phyloP scores from a whole-genome alignment of 1,284 basidiomycete genomes.

The Cryptococcus sp. region DNA sequence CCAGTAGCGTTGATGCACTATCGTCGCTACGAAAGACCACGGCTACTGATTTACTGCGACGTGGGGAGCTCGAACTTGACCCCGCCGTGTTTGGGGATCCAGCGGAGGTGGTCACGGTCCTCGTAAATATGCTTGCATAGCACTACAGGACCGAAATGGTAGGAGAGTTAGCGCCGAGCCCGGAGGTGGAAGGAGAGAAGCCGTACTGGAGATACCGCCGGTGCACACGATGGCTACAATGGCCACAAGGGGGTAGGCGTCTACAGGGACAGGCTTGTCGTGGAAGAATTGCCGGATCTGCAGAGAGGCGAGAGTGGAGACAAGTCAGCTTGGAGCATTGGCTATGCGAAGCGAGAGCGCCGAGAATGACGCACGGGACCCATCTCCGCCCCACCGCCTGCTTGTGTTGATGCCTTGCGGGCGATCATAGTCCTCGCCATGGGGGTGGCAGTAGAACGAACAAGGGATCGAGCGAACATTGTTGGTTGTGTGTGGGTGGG shows the following conservation, averaged over 20 bases:
- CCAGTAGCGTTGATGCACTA: neutral
- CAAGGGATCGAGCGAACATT: conserved; percentile 16
- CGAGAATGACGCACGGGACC: neutral
- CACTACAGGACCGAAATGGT: conserved; percentile 1
- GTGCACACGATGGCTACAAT: conserved; percentile 24
- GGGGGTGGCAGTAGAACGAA: conserved; percentile 11
- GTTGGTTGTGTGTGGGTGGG: neutral
- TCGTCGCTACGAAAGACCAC: neutral
- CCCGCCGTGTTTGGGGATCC: conserved; percentile 9
- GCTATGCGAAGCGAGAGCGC: neutral
- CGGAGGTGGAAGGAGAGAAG: neutral
- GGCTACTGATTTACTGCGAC: conserved; percentile 1
- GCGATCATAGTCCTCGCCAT: conserved; percentile 10
- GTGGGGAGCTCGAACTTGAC: conserved; percentile 17
- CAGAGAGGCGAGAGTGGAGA: too few species aligned
- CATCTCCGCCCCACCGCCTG: conserved; percentile 3
- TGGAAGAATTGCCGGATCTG: conserved; percentile 18
- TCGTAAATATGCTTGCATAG: conserved; percentile 16
- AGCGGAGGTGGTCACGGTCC: conserved; percentile 21
- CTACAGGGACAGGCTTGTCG: conserved; percentile 17
- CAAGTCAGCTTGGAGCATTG: neutral
- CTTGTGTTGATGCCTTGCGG: conserved; percentile 8
- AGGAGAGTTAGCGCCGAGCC: neutral
- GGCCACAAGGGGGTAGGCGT: conserved; percentile 24
- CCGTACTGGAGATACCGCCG: conserved; percentile 17